Base-by-base conservation (phyloP, 148 eudicot genomes). In the Bassia scoparia region DNA sequence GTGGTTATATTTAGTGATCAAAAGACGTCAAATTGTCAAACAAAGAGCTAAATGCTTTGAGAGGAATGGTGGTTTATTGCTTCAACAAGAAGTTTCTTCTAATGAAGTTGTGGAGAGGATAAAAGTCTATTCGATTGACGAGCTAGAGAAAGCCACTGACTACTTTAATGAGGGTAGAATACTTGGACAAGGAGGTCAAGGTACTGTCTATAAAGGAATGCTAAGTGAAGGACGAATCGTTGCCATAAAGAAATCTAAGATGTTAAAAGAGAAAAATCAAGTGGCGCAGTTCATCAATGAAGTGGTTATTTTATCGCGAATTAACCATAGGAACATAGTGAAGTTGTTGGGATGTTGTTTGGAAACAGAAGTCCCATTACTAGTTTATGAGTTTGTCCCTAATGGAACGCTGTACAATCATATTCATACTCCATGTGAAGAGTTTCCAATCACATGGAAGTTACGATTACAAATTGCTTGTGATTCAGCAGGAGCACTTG, bases 101-200 rank as follows among this genome's bases (percentile, higher is more conserved):
- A 46, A 69, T 27, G 78, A 82, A 72, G 61, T 44, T 26, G 76
- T 80, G 18, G 80, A 73, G 3, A 69, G 43, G 68, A 56, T 69
- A 15, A 76, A 67, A 70, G 56, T 82, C 17, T 82, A 75, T 74
- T 68, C 75, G 0, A 23, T 21, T 1, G 55, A 79, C 31, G 85
- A 82, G 55, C 31, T 79, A 14, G 75, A 73, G 50, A 68, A 69
- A 33, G 85, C 85, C 27, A 81, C 81, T 23, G 78, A 84, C 71
- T 58, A 79, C 56, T 82, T 78, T 65, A 75, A 69, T 26, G 56
- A 63, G 41, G 43, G 75, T 23, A 76, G 84, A 43, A 71, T 82
- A 38, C 67, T 75, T 20, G 85, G 85, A 27, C 72, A 79, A 79
- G 83, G 86, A 34, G 83, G 83, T 21, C 83, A 17, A 17, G 56